Percentiles rank a stretch among this genome's conserved stretches.
These are phyloP conservation scores for Aspergillus sp. DNA, from an alignment of 2,329 filamentous ascomycete species.

Conservation along the genomic window DNA sequence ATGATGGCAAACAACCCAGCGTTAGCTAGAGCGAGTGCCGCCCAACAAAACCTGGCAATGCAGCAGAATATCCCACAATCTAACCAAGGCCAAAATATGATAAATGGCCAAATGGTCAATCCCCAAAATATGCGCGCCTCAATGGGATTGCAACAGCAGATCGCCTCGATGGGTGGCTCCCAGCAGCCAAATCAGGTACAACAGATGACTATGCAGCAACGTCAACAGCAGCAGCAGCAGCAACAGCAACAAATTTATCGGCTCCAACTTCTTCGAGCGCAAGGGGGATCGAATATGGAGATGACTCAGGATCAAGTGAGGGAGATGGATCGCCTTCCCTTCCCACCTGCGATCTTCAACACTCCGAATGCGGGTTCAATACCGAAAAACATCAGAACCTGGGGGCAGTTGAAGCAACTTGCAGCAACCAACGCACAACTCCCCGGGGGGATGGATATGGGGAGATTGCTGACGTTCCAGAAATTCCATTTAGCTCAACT, in stretches of 20 bases:
- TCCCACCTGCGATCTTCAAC: constrained; percentile 38
- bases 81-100: constrained; percentile 32
- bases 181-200: constrained; percentile 34
- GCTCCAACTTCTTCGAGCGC: constrained; percentile 34
- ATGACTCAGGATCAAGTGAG: constrained; percentile 43
- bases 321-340: constrained; percentile 44
- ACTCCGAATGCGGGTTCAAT: constrained; percentile 36
- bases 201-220: constrained; percentile 35
- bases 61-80: constrained; percentile 32
- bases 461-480: constrained; percentile 43
- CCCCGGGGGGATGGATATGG: constrained; percentile 41
- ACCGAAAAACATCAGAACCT: constrained; percentile 54
- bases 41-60: constrained; percentile 30
- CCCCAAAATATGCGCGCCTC: constrained; percentile 37
- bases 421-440: constrained; percentile 47
- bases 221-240: constrained; percentile 27
- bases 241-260: constrained; percentile 34
- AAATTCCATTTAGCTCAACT: constrained; percentile 47
- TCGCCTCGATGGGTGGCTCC: constrained; percentile 30
- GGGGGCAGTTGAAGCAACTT: constrained; percentile 59
- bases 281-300: constrained; percentile 29
- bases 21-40: constrained; percentile 31
- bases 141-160: constrained; percentile 34
- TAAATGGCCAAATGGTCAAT: constrained; percentile 33
- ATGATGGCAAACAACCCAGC: constrained; percentile 30